phyloP scores from a whole-genome alignment of 495 filamentous ascomycete genomes.

The Aspergillus steynii region DNA sequence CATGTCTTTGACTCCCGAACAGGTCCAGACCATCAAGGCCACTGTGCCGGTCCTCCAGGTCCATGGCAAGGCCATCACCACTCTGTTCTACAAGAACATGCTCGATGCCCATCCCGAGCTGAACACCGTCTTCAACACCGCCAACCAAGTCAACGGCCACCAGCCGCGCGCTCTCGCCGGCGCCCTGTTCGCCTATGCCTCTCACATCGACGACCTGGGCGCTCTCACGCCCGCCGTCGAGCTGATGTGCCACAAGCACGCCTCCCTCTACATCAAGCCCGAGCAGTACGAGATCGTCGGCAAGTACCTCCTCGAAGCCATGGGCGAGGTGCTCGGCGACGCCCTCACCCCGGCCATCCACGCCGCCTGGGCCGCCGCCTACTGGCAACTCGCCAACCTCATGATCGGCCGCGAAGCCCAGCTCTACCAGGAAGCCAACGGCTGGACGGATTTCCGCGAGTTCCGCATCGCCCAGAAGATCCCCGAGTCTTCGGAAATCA shows the following conservation, averaged over 20 bases:
- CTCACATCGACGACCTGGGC: constrained; percentile 68
- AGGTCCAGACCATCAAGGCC: constrained; percentile 43
- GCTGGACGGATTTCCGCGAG: constrained; percentile 65
- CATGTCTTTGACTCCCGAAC: constrained; percentile 32
- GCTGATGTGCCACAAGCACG: constrained; percentile 75
- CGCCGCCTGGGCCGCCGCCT: constrained; percentile 71
- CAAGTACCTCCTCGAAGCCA: constrained; percentile 64
- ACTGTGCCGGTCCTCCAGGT: constrained; percentile 57
- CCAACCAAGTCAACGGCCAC: constrained; percentile 63
- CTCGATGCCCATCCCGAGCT: constrained; percentile 61
- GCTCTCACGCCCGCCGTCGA: constrained; percentile 63
- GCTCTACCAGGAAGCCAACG: constrained; percentile 55
- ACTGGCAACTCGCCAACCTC: constrained; percentile 68
- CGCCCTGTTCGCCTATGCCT: constrained; percentile 69
- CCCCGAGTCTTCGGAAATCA: constrained; percentile 63
- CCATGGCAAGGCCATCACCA: constrained; percentile 66
- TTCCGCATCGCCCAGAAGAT: constrained; percentile 66
- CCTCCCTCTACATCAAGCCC: constrained; percentile 66
- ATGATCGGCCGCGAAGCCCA: constrained; percentile 65
- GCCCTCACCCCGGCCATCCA: constrained; percentile 66
- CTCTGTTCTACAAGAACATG: constrained; percentile 68
- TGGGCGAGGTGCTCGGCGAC: constrained; percentile 65
- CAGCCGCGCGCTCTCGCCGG: constrained; percentile 66
- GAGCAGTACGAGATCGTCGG: constrained; percentile 71
- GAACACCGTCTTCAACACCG: constrained; percentile 65